Evolutionary conservation across 257 asterid genomes (phyloP).

Genomic region (Gentiana straminea): DNA sequence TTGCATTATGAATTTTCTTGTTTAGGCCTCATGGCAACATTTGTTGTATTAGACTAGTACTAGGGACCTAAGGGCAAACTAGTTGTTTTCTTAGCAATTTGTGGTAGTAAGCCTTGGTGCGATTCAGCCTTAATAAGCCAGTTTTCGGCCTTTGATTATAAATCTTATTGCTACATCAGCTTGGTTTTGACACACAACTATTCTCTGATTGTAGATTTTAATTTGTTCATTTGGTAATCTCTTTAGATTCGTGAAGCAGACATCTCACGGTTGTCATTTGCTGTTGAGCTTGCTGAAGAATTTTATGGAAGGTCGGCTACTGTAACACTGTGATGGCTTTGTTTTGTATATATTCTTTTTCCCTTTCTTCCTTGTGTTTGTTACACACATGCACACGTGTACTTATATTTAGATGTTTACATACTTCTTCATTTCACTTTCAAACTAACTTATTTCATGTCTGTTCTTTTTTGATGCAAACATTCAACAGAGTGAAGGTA

Average conservation of each 20-base stretch:
- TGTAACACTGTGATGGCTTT: slow-evolving; percentile 5
- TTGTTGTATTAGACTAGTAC: too few relatives aligned
- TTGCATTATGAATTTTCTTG: too few relatives aligned
- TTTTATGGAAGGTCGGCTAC: slow-evolving; percentile 81
- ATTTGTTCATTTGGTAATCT: slow-evolving; percentile 13
- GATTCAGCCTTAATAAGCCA: too few relatives aligned
- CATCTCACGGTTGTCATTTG: slow-evolving; percentile 86
- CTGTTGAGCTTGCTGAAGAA: slow-evolving; percentile 99
- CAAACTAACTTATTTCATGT: slow-evolving; percentile 20
- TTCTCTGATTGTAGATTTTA: slow-evolving; percentile 5
- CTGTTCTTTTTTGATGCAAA: slow-evolving; percentile 18
- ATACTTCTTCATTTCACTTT: slow-evolving; percentile 11
- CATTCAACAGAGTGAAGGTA: slow-evolving; percentile 85
- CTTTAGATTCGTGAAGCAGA: slow-evolving; percentile 97
- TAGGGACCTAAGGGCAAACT: too few relatives aligned
- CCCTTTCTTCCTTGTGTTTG: slow-evolving; percentile 11
- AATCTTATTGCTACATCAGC: background rate
- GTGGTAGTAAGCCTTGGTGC: background rate
- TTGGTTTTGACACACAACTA: background rate
- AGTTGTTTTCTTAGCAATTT: too few relatives aligned
- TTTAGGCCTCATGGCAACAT: too few relatives aligned
- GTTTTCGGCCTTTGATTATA: background rate
- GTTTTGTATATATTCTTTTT: background rate
- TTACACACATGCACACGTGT: too few relatives aligned
- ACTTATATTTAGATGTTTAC: too few relatives aligned